Percentiles rank a stretch among this genome's conserved stretches.
Evolutionary conservation across 2,329 filamentous ascomycete genomes (phyloP).

Genomic region (Fusarium graminum): DNA sequence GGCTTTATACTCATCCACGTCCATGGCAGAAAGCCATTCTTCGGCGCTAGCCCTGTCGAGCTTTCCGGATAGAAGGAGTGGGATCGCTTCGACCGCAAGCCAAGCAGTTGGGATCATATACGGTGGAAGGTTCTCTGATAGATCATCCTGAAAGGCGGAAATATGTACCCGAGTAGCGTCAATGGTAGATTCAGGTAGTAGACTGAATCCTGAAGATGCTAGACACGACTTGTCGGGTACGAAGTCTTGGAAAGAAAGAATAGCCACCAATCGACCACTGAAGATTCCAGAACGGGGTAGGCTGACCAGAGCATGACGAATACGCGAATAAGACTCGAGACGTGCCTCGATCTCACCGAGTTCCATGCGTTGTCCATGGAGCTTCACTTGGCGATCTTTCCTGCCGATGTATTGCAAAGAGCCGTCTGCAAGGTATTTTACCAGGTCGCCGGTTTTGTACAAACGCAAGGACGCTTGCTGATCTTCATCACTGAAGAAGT

Average conservation of each 20-base stretch:
- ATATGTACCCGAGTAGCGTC: neutral
- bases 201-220: neutral
- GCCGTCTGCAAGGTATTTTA: slow-evolving; percentile 56
- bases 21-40: slow-evolving; percentile 59
- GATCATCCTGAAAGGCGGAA: slow-evolving; percentile 8
- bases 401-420: slow-evolving; percentile 62
- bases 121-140: slow-evolving; percentile 26
- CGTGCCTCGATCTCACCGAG: slow-evolving; percentile 59
- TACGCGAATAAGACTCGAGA: slow-evolving; percentile 66
- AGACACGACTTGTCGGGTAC: neutral
- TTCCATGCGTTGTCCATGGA: slow-evolving; percentile 66
- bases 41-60: slow-evolving; percentile 51
- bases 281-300: slow-evolving; percentile 50
- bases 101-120: slow-evolving; percentile 40
- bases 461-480: neutral
- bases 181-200: neutral
- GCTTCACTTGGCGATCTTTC: slow-evolving; percentile 55
- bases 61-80: slow-evolving; percentile 34
- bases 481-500: neutral
- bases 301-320: slow-evolving; percentile 59
- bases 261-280: slow-evolving; percentile 30
- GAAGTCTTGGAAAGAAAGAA: slow-evolving; percentile 18
- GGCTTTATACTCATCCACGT: slow-evolving; percentile 55
- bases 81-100: slow-evolving; percentile 29
- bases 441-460: slow-evolving; percentile 65